Conservation (phyloP, 495 filamentous ascomycete species). For the Astrothelium macrocarpum region DNA sequence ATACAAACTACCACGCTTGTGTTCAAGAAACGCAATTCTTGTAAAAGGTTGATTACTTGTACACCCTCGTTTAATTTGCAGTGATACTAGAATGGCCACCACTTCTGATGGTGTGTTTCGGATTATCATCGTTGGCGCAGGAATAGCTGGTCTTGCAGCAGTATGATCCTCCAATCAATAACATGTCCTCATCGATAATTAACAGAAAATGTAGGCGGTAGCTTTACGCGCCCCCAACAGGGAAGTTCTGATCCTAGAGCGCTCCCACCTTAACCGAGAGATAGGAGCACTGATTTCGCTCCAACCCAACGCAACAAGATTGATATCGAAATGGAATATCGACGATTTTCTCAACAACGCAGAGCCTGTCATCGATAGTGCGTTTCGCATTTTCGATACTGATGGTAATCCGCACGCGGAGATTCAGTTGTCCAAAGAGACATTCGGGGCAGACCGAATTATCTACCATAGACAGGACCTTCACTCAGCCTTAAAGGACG, state of each 20-base stretch:
- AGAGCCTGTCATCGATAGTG: conserved; percentile 13
- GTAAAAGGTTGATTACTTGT: too few species aligned
- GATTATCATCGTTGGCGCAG: conserved; percentile 18
- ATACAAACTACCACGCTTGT: background rate
- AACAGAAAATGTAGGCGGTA: background rate
- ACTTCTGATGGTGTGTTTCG: conserved; percentile 9
- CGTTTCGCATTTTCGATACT: conserved; percentile 15
- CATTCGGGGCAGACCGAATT: conserved; percentile 17
- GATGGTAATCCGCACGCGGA: conserved; percentile 12
- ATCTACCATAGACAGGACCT: conserved; percentile 19
- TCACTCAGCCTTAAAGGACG: conserved; percentile 10
- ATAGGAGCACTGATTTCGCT: conserved; percentile 18
- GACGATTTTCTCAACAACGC: background rate
- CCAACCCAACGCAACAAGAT: conserved; percentile 18
- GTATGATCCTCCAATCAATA: background rate
- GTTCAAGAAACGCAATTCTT: background rate
- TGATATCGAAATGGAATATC: conserved; percentile 10
- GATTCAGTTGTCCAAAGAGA: conserved; percentile 10
- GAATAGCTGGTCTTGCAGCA: conserved; percentile 12
- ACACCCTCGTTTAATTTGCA: background rate
- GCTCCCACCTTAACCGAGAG: conserved; percentile 12
- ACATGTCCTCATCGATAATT: background rate
- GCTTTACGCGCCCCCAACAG: conserved; percentile 12
- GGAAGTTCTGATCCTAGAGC: conserved; percentile 15
- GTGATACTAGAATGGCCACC: background rate